phyloP scores from a whole-genome alignment of 192 early-diverging fungal genomes.

The Coemansia sp. region DNA sequence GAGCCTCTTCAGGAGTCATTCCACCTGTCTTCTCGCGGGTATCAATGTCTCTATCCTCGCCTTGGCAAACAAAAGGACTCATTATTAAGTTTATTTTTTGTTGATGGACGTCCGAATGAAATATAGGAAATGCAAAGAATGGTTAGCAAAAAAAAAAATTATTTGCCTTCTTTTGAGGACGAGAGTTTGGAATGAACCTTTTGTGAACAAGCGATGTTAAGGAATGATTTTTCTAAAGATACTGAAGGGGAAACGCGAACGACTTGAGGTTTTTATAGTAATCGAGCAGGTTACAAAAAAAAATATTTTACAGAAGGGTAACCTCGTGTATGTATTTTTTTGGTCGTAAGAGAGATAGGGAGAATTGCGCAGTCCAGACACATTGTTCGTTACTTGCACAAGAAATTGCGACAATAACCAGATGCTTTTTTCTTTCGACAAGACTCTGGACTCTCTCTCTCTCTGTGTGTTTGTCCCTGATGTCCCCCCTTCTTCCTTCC shows the following conservation, averaged over 20 bases:
- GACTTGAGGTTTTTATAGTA: not conserved
- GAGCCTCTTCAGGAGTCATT: constrained; percentile 34
- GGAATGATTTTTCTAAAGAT: no score
- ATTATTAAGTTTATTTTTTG: not conserved
- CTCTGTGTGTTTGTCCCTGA: not conserved
- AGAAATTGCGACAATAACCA: no score
- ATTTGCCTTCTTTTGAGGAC: not conserved
- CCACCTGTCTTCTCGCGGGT: constrained; percentile 44
- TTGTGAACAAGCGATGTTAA: no score
- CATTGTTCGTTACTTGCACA: not conserved
- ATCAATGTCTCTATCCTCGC: constrained; percentile 46
- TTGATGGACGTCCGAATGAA: constrained; percentile 15
- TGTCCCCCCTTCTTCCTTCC: not conserved
- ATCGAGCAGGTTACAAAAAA: not conserved
- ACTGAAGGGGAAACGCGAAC: not conserved
- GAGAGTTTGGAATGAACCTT: not conserved
- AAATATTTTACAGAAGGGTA: not conserved
- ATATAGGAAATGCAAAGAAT: constrained; percentile 23
- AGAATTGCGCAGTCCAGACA: not conserved
- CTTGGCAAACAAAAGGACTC: constrained; percentile 22
- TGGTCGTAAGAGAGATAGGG: not conserved
- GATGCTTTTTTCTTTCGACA: no score
- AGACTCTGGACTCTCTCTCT: not conserved
- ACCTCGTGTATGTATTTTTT: not conserved
- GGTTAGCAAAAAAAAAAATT: not conserved